Base-by-base conservation (phyloP, 2,329 filamentous ascomycete species). In the Penicillium sp. region DNA sequence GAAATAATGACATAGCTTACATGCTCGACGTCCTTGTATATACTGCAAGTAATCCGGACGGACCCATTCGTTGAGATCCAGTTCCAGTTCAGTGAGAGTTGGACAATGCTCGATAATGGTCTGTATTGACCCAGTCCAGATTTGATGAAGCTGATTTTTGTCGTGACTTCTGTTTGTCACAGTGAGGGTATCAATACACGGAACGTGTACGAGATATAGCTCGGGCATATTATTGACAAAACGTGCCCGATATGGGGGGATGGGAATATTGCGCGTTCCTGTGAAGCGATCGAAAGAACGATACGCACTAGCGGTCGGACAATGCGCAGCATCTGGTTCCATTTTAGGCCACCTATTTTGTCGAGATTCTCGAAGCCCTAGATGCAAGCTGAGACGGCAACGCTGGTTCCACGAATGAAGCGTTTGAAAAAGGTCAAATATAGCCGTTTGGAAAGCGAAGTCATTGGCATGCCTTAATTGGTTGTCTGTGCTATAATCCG, bases 171-270 rank as follows among this genome's bases (percentile, higher is more conserved):
- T 11, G 40, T 46, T 31, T 21, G 45, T 10, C 27, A 55, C 55
- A 19, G n/a, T 43, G 44, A 58, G 51, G 39, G 38, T 44, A 19
- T 47, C 56, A 31, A 58, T 50, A 13, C 56, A 58, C 19, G 33
- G 38, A 39, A 59, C 41, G 41, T 29, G 41, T 25, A n/a, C 9
- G 27, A 43, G 41, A 47, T 11, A n/a, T 16, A 51, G 47, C 39
- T 48, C 11, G 1, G 43, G 41, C 27, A 39, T 49, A 34, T 53
- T 27, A 3, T 60, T 10, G 4, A 44, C 16, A 16, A 65, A 65
- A 2, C 29, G 34, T 11, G 60, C 60, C 15, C 57, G 48, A 31
- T 63, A 63, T 16, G 60, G 59, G 27, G 46, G 40, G 11, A 58
- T 36, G 23, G 50, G 33, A 25, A 29, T 38, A 19, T 27, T 48